Percentiles rank a stretch among this genome's conserved stretches.
These are phyloP conservation scores for Vaccinium vitisidaea DNA, from an alignment of 148 eudicot genomes.

Conservation along the genomic window DNA sequence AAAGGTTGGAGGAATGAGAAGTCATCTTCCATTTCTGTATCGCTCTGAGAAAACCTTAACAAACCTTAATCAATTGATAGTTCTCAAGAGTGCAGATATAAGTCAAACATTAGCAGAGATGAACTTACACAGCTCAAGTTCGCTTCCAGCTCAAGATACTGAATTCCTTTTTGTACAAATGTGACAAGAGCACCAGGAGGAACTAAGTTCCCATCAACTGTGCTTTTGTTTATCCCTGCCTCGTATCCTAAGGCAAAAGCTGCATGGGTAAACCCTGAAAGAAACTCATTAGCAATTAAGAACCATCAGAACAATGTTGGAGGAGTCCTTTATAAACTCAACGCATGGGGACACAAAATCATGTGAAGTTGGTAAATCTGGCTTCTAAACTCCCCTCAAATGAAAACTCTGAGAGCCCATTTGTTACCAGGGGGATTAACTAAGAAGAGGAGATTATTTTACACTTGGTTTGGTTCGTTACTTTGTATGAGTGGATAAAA, in stretches of 20 bases:
- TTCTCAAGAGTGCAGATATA: background rate
- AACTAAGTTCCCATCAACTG: conserved; percentile 64
- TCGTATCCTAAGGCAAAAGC: conserved; percentile 69
- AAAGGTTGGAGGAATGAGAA: conserved; percentile 65
- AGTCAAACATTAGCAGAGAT: background rate
- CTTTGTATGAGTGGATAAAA: too few relatives aligned
- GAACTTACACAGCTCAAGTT: conserved; percentile 51
- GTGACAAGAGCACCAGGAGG: conserved; percentile 72
- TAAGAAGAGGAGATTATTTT: too few relatives aligned
- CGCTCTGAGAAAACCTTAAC: conserved; percentile 41
- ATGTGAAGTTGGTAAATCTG: background rate
- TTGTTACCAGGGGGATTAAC: too few relatives aligned
- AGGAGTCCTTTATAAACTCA: background rate
- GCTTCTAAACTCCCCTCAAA: background rate
- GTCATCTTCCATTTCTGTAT: conserved; percentile 56
- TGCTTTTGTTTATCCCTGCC: conserved; percentile 55
- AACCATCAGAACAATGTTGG: background rate
- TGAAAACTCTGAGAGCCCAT: background rate
- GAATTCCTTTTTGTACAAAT: conserved; percentile 71
- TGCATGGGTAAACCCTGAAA: conserved; percentile 66
- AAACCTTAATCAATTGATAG: conserved; percentile 18
- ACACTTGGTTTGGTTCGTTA: too few relatives aligned
- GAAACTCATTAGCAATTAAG: conserved; percentile 8
- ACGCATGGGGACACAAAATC: background rate
- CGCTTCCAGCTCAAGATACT: conserved; percentile 69